Evolutionary conservation across 495 filamentous ascomycete species (phyloP).

Genomic region (Neurospora discreta): DNA sequence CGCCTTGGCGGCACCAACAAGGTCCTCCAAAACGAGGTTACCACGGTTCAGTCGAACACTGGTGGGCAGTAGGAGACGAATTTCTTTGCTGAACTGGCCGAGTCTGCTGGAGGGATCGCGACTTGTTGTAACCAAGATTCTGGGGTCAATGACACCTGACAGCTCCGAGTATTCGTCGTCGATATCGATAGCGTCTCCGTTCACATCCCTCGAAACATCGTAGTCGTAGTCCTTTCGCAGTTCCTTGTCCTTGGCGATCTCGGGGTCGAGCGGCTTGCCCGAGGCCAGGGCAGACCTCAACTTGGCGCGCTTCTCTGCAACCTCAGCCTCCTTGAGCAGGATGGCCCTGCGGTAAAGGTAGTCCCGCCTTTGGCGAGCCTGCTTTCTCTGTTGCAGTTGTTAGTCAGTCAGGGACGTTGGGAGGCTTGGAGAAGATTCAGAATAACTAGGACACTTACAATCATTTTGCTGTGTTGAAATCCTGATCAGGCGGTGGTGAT

Average conservation of each 20-base stretch:
- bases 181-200: constrained; percentile 54
- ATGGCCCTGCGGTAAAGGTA: constrained; percentile 73
- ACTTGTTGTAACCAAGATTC: constrained; percentile 78
- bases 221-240: constrained; percentile 87
- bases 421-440: not conserved
- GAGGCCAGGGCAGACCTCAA: constrained; percentile 74
- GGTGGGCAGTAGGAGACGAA: constrained; percentile 82
- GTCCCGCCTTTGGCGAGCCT: constrained; percentile 79
- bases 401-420: constrained; percentile 13
- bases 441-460: constrained; percentile 14
- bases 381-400: constrained; percentile 40
- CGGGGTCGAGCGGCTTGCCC: constrained; percentile 69
- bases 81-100: constrained; percentile 87
- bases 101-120: constrained; percentile 78
- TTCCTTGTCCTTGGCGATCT: constrained; percentile 79
- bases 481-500: not conserved
- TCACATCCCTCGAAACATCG: constrained; percentile 65
- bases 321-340: constrained; percentile 79
- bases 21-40: constrained; percentile 73
- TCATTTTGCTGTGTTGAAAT: constrained; percentile 14
- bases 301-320: constrained; percentile 78
- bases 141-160: constrained; percentile 21
- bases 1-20: constrained; percentile 68
- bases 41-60: constrained; percentile 85
- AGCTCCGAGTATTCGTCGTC: constrained; percentile 62